phyloP scores from a whole-genome alignment of 495 filamentous ascomycete genomes.

The Podospora pseudopauciseta region DNA sequence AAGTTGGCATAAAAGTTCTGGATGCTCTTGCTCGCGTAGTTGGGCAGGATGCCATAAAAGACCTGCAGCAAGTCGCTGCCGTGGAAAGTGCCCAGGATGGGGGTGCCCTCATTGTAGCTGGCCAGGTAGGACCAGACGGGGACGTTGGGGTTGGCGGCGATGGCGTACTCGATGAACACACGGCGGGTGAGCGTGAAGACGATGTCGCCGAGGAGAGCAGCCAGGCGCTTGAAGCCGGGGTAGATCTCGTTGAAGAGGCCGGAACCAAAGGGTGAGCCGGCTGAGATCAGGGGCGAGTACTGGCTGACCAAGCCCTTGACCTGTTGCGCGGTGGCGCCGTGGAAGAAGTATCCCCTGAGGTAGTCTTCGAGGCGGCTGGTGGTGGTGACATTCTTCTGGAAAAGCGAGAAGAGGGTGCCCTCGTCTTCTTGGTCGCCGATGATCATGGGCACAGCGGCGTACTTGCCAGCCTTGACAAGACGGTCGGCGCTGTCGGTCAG shows the following conservation, averaged over 20 bases:
- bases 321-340: slow-evolving; percentile 40
- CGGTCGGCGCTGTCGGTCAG: slow-evolving; percentile 56
- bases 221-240: slow-evolving; percentile 70
- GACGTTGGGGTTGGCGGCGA: slow-evolving; percentile 48
- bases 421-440: slow-evolving; percentile 59
- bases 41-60: slow-evolving; percentile 57
- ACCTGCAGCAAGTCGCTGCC: slow-evolving; percentile 63
- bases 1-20: slow-evolving; percentile 65
- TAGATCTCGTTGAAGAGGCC: slow-evolving; percentile 61
- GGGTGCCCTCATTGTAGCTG: slow-evolving; percentile 64
- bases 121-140: slow-evolving; percentile 68
- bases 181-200: slow-evolving; percentile 64
- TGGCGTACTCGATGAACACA: slow-evolving; percentile 46
- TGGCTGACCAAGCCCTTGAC: slow-evolving; percentile 52
- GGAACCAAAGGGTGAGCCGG: slow-evolving; percentile 65
- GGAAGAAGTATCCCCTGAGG: slow-evolving; percentile 54
- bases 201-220: slow-evolving; percentile 70
- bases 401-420: slow-evolving; percentile 59
- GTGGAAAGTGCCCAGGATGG: slow-evolving; percentile 71
- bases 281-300: slow-evolving; percentile 49
- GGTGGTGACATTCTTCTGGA: slow-evolving; percentile 60
- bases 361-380: slow-evolving; percentile 57
- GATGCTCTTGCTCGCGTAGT: slow-evolving; percentile 57
- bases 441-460: slow-evolving; percentile 56
- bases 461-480: slow-evolving; percentile 47